These are phyloP conservation scores for Bruguiera gymnorhiza DNA, from an alignment of 345 rosid species.

Conservation along the genomic window DNA sequence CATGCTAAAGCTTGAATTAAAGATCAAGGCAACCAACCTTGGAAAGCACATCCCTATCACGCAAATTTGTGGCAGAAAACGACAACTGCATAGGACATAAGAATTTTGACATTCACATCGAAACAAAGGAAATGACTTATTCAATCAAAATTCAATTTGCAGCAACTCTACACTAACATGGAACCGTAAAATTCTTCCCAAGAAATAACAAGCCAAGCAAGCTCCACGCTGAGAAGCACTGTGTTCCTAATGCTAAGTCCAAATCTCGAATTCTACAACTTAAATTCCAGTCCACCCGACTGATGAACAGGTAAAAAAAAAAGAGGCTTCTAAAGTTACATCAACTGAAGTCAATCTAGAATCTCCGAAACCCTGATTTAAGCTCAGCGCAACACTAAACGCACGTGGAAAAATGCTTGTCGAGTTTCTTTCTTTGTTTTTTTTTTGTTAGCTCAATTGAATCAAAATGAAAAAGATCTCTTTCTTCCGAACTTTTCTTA, in stretches of 20 bases:
- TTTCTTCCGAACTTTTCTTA: neutral
- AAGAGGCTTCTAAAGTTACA: too few relatives aligned
- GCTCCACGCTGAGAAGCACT: neutral
- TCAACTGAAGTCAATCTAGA: neutral
- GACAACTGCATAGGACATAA: conserved; percentile 55
- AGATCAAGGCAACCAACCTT: conserved; percentile 53
- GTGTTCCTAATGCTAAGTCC: neutral
- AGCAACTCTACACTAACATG: neutral
- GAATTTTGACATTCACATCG: neutral
- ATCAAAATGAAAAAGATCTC: neutral
- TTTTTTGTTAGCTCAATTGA: neutral
- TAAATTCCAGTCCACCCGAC: too few relatives aligned
- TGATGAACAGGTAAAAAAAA: too few relatives aligned
- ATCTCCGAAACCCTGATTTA: neutral
- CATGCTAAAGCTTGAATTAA: neutral
- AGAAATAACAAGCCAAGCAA: neutral
- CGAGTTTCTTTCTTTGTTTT: too few relatives aligned
- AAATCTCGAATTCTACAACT: too few relatives aligned
- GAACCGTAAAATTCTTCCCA: neutral
- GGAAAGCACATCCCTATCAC: conserved; percentile 69
- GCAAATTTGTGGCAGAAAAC: conserved; percentile 69
- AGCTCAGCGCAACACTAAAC: neutral
- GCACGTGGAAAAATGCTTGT: neutral
- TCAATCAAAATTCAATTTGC: neutral
- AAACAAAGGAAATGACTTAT: neutral